These are phyloP conservation scores for Plantago rigida DNA, from an alignment of 305 asterid genomes.

Conservation along the genomic window DNA sequence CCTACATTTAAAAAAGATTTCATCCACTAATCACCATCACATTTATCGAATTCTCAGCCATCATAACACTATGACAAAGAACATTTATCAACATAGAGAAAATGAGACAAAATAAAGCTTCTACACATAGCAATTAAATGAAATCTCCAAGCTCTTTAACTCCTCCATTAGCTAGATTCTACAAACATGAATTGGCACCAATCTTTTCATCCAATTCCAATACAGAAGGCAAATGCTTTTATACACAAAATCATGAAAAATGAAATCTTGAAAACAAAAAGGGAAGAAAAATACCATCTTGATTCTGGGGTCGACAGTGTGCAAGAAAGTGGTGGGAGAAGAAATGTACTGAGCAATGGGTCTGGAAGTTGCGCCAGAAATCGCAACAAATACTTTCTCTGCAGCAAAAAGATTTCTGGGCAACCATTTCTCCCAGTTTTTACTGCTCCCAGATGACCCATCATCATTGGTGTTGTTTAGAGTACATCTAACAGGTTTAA, in stretches of 20 bases:
- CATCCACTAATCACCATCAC: not conserved
- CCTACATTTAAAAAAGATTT: conserved; percentile 37
- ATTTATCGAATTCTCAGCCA: not conserved
- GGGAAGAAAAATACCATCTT: conserved; percentile 53
- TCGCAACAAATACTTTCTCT: conserved; percentile 70
- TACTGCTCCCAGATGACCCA: conserved; percentile 31
- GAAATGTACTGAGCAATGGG: conserved; percentile 95
- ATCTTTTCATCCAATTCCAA: not conserved
- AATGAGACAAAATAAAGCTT: conserved; percentile 11
- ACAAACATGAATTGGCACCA: not conserved
- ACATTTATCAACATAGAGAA: not conserved
- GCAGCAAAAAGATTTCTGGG: conserved; percentile 65
- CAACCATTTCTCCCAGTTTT: conserved; percentile 74
- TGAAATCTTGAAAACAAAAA: not conserved
- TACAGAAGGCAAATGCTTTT: not conserved
- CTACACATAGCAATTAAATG: not conserved
- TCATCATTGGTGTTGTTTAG: conserved; percentile 22
- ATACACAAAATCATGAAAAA: not conserved
- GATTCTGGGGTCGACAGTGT: conserved; percentile 79
- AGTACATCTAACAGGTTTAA: conserved; percentile 40
- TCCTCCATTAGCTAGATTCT: not conserved
- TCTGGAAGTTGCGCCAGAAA: conserved; percentile 83
- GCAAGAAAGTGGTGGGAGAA: conserved; percentile 88
- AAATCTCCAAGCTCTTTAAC: conserved; percentile 1
- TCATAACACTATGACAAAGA: conserved; percentile 5